phyloP scores from a whole-genome alignment of 192 early-diverging fungal species.

The Cetraspora pellucida region DNA sequence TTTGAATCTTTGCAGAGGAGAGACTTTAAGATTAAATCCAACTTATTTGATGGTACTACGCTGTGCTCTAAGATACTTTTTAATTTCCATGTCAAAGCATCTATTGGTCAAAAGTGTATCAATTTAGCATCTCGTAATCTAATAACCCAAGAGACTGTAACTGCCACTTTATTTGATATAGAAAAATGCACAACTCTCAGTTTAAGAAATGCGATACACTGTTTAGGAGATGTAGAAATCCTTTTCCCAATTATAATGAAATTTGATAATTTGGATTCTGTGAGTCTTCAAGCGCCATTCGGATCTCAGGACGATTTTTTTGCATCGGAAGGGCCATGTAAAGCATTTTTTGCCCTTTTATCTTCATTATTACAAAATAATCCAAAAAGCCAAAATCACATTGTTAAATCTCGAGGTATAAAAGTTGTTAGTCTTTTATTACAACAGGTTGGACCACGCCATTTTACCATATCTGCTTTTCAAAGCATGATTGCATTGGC shows the following conservation, averaged over 20 bases:
- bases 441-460: conserved; percentile 26
- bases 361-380: conserved; percentile 29
- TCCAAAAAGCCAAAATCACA: conserved; percentile 22
- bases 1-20: background rate
- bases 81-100: conserved; percentile 31
- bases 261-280: conserved; percentile 27
- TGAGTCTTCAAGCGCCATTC: conserved; percentile 20
- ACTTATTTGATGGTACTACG: conserved; percentile 12
- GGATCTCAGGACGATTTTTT: conserved; percentile 33
- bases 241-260: conserved; percentile 30
- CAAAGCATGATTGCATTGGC: conserved; percentile 32
- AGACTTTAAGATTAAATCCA: background rate
- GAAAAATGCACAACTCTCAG: conserved; percentile 33
- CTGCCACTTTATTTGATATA: conserved; percentile 5
- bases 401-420: conserved; percentile 27
- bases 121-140: conserved; percentile 19
- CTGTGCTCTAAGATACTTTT: conserved; percentile 5
- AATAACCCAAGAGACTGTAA: background rate
- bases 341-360: conserved; percentile 25
- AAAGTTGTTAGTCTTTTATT: conserved; percentile 30
- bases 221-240: conserved; percentile 32
- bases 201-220: conserved; percentile 30
- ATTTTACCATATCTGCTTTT: conserved; percentile 33
- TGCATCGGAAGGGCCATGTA: conserved; percentile 28
- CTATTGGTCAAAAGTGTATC: conserved; percentile 15